Evolutionary conservation across 495 filamentous ascomycete genomes (phyloP).

Genomic region (Penicillium silybi): DNA sequence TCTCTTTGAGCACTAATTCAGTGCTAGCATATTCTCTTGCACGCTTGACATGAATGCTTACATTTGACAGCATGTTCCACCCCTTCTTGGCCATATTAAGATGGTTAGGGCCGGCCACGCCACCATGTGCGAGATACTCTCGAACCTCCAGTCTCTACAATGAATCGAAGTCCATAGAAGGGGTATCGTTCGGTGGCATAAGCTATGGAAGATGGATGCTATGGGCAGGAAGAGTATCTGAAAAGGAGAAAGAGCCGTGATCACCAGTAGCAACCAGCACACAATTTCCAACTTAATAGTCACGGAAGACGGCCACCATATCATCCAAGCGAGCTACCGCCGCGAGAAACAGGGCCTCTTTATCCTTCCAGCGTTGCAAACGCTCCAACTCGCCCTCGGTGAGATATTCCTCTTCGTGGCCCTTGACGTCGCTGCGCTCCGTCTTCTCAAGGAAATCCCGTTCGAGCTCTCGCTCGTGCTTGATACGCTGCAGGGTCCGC

Average conservation of each 20-base stretch:
- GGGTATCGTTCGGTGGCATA: not conserved
- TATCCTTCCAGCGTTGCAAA: constrained; percentile 62
- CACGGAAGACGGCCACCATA: constrained; percentile 73
- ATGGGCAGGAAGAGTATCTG: not conserved
- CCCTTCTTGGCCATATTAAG: constrained; percentile 36
- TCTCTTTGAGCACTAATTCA: constrained; percentile 60
- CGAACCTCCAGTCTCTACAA: not conserved
- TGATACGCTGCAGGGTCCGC: constrained; percentile 71
- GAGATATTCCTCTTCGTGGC: constrained; percentile 73
- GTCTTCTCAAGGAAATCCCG: constrained; percentile 69
- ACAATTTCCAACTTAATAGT: constrained; percentile 54
- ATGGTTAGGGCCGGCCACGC: not conserved
- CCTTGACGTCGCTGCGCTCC: constrained; percentile 76
- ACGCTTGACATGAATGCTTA: constrained; percentile 33
- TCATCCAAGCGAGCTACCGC: constrained; percentile 81
- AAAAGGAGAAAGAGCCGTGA: not conserved
- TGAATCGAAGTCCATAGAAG: not conserved
- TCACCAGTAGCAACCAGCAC: not conserved
- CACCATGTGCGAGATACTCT: not conserved
- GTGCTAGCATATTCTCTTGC: not conserved
- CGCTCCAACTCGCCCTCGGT: constrained; percentile 60
- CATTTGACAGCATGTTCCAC: constrained; percentile 36
- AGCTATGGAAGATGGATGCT: not conserved
- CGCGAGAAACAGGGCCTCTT: constrained; percentile 70
- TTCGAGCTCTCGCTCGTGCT: constrained; percentile 63